Base-by-base conservation (phyloP, 768 basidiomycete species). In the Filobasidium floriforme region DNA sequence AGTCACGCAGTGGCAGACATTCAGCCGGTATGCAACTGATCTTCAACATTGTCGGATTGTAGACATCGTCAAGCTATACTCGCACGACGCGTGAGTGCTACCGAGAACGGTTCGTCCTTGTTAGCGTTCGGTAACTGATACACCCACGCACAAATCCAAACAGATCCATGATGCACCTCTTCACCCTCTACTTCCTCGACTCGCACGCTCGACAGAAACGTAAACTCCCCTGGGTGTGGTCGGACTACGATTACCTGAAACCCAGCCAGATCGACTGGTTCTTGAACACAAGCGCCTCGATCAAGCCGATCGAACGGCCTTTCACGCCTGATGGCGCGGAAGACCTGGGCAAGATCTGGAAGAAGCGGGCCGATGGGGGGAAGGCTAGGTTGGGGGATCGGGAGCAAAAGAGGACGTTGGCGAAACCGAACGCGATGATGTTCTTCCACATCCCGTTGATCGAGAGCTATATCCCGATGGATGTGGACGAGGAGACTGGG, bases 361-460 rank as follows among this genome's bases (percentile, higher is more conserved):
- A 44, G 2, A 59, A 66, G 44, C 15, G 28, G 19, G 14, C 15
- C 9, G 41, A 44, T 14, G 41, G 40, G 24, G 10, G 24, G 41
- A 41, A 24, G 19, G 29, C 29, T 43, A 28, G 88, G 70, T 76
- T 77, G 40, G 49, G 32, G 24, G n/a, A 29, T 41, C 52, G 65
- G 61, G 84, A 82, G 43, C 88, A 88, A 76, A 73, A 87, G 9
- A 66, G 18, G 52, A 66, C 44, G 14, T 81, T 92, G 1, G 90
- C 89, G 4, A 98, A 96, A 77, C 94, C 94, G 1, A 97, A 97
- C 73, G 94, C 91, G 0, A 77, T 98, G 71, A 89, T 91, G 88
- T 96, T 94, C 80, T 97, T 96, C 86, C 94, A 98, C 71, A 98
- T 99, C 57, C 94, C 94, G 61, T 74, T 97, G 40, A 86, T 84